phyloP scores from a whole-genome alignment of 148 eudicot species.

The Drosera capensis region DNA sequence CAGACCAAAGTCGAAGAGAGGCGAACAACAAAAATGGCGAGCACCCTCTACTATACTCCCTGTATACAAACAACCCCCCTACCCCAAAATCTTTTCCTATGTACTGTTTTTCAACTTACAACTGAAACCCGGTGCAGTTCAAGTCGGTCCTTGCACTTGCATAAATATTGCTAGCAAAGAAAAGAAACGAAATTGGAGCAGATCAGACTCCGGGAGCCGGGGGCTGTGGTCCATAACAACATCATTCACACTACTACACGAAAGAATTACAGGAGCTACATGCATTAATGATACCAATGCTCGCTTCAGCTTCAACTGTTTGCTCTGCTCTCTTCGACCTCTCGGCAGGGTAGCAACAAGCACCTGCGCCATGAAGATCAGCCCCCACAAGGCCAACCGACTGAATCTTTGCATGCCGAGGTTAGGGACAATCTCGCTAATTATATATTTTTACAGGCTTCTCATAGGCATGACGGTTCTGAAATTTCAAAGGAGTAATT shows the following conservation, averaged over 20 bases:
- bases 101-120: slow-evolving; percentile 16
- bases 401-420: not conserved
- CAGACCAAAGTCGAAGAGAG: not conserved
- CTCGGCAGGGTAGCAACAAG: not conserved
- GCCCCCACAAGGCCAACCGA: not conserved
- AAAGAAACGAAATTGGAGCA: slow-evolving; percentile 3
- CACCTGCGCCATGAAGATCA: not conserved
- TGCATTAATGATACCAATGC: slow-evolving; percentile 10
- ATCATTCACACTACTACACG: slow-evolving; percentile 8
- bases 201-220: slow-evolving; percentile 6
- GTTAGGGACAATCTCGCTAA: slow-evolving; percentile 17
- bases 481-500: slow-evolving; percentile 29
- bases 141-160: slow-evolving; percentile 10
- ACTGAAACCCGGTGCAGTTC: slow-evolving; percentile 12
- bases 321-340: not conserved
- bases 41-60: slow-evolving; percentile 10
- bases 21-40: slow-evolving; percentile 5
- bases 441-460: slow-evolving; percentile 90
- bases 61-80: slow-evolving; percentile 16
- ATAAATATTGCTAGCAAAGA: slow-evolving; percentile 3
- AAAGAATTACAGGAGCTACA: slow-evolving; percentile 13
- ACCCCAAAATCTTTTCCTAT: slow-evolving; percentile 20
- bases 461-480: slow-evolving; percentile 86
- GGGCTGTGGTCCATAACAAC: slow-evolving; percentile 8
- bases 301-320: not conserved